Evolutionary conservation across 2,329 filamentous ascomycete species (phyloP).

Genomic region (Penicillium vulpinum): DNA sequence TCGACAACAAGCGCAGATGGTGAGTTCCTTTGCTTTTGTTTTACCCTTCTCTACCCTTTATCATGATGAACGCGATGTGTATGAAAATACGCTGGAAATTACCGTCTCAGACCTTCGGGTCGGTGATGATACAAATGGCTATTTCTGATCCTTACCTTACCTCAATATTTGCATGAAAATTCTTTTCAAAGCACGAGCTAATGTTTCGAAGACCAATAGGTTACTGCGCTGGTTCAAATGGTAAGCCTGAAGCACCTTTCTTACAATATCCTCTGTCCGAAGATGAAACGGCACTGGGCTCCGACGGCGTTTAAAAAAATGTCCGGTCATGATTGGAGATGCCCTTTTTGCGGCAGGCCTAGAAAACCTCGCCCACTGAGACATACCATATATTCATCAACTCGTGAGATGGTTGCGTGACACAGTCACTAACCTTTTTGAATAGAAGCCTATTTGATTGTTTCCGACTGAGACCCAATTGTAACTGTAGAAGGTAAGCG

Average conservation of each 20-base stretch:
- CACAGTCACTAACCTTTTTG: conserved; percentile 30
- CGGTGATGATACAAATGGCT: conserved; percentile 84
- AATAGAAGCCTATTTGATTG: conserved; percentile 17
- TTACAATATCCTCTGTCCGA: conserved; percentile 24
- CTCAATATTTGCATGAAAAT: conserved; percentile 18
- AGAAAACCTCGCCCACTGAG: conserved; percentile 99
- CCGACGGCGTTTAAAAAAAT: conserved; percentile 64
- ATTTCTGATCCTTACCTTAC: conserved; percentile 62
- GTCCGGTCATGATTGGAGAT: conserved; percentile 74
- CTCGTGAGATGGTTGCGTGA: conserved; percentile 21
- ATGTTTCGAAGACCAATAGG: conserved; percentile 23
- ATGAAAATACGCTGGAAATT: conserved; percentile 84
- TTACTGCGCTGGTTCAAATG: conserved; percentile 11
- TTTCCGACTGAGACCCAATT: conserved; percentile 7
- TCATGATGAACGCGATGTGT: conserved; percentile 59
- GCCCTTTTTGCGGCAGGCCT: conserved; percentile 93
- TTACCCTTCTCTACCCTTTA: conserved; percentile 29
- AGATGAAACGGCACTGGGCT: conserved; percentile 83
- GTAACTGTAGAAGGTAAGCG: conserved; percentile 24
- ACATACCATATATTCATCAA: conserved; percentile 23
- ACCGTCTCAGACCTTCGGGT: conserved; percentile 76
- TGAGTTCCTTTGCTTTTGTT: conserved; percentile 36
- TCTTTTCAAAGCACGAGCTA: conserved; percentile 11
- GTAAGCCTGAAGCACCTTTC: conserved; percentile 25
- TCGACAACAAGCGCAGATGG: conserved; percentile 16